These are phyloP conservation scores for Chondrus crispus DNA, from an alignment of 23 red algal species.

Conservation along the genomic window DNA sequence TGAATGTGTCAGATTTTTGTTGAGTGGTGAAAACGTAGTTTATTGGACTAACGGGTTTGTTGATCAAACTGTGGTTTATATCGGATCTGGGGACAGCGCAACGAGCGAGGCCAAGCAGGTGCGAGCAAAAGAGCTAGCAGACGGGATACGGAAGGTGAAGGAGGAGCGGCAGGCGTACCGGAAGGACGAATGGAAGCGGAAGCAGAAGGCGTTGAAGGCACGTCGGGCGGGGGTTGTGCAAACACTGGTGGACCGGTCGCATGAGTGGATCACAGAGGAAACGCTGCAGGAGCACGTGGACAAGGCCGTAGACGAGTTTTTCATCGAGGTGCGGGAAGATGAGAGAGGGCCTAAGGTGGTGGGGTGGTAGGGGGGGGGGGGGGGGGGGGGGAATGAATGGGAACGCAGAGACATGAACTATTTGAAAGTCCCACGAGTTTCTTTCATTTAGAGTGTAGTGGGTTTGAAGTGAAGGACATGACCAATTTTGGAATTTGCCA, in stretches of 20 bases:
- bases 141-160: background rate
- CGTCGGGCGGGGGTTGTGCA: background rate
- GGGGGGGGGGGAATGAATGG: no score
- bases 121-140: background rate
- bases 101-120: background rate
- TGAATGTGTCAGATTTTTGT: no score
- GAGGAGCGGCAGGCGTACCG: constrained; percentile 7
- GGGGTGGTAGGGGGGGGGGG: no score
- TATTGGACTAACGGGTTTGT: no score
- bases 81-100: background rate
- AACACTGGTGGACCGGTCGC: background rate
- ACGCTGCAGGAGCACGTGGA: constrained; percentile 37
- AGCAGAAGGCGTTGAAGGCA: background rate
- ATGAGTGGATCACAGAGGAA: constrained; percentile 31
- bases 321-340: constrained; percentile 16
- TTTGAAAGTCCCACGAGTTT: no score
- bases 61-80: background rate
- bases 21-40: no score
- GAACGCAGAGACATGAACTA: no score
- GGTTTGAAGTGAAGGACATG: no score
- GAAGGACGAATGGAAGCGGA: constrained; percentile 5
- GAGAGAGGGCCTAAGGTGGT: background rate
- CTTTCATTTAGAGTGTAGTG: no score
- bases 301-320: constrained; percentile 41
- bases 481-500: no score